Evolutionary conservation across 441 rosid species (phyloP), one percentile per base, ranked within the genome.

Genomic region (Dalechampia spathulata): DNA sequence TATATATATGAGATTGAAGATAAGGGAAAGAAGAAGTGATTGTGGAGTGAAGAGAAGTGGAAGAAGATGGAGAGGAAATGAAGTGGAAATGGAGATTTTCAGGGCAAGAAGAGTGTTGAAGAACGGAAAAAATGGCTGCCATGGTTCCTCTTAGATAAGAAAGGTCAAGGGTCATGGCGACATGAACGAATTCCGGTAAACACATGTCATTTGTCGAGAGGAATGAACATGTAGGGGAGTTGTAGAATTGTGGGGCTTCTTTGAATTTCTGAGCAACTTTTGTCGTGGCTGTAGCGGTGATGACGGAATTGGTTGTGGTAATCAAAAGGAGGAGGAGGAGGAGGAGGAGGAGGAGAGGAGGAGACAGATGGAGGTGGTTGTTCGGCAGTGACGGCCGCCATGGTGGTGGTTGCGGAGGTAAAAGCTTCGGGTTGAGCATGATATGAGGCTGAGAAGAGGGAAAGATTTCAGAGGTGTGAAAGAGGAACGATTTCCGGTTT

Each of bases 101-200:
- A 1, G 98, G 98, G 55, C 98, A 90, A 17, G 90, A 77, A 10
- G 96, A 82, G 72, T 90, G 98, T 40, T 90, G 95, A 45, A 90
- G 85, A 15, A 81, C 82, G 20, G 97, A 90, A 38, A 83, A 81
- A 27, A 87, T 76, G 10, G 87, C 94, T 2, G 97, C 97, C 83
- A 87, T 72, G 16, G 95, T 81, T 43, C 98, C 98, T 1, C 96
- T 95, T 65, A 90, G 82, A 74, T 90, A 90, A 38, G 84, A 71
- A 0, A 67, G 52, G 72, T 91, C 98, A 1, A 91, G 95, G 19
- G 96, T 87, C 90, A 91, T 85, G 0, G 98, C 96, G n/a, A 91
- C 84, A 50, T 91, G 95, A 43, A 90, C 83, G 0, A 90, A 83
- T 2, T 73, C 49, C 4, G 66, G 68, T 16, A 83, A 80, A 65